These are phyloP conservation scores for Debaryomyces singareniensis DNA, from an alignment of 1,139 yeast species.

Conservation along the genomic window DNA sequence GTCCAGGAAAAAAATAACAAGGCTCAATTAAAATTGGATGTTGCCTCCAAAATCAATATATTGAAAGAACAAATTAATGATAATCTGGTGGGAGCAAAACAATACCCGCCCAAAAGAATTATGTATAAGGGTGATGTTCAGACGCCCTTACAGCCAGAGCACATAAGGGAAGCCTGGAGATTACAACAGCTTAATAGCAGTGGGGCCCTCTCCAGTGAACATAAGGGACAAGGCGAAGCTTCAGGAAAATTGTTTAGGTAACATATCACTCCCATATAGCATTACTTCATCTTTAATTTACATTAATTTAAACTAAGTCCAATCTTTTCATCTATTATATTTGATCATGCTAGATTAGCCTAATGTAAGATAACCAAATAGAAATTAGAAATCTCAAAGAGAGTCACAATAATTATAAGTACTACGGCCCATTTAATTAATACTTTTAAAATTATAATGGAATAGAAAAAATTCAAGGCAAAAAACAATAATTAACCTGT, in stretches of 20 bases:
- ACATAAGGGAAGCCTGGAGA: slow-evolving; percentile 85
- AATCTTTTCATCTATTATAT: no score
- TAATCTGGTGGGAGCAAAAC: slow-evolving; percentile 24
- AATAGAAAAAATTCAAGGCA: no score
- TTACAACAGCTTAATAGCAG: slow-evolving; percentile 61
- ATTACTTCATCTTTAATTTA: no score
- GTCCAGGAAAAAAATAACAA: slow-evolving; percentile 53
- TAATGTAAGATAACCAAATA: no score
- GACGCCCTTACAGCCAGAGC: slow-evolving; percentile 74
- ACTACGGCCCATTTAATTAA: no score
- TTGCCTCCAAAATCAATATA: slow-evolving; percentile 29
- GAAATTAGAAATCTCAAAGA: no score
- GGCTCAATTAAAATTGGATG: slow-evolving; percentile 31
- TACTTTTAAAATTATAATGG: no score
- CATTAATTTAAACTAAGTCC: no score
- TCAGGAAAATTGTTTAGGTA: slow-evolving; percentile 64
- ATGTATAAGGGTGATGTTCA: slow-evolving; percentile 37
- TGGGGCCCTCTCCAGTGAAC: slow-evolving; percentile 53
- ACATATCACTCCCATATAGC: slow-evolving; percentile 2
- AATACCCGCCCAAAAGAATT: slow-evolving; percentile 23
- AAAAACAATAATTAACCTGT: no score
- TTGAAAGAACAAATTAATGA: slow-evolving; percentile 24
- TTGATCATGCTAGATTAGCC: no score
- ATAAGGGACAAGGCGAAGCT: slow-evolving; percentile 72
- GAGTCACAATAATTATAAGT: no score